Percentiles rank a stretch among this genome's conserved stretches.
Evolutionary conservation across 1,284 basidiomycete genomes (phyloP).

Genomic region (Boletellus sp.): DNA sequence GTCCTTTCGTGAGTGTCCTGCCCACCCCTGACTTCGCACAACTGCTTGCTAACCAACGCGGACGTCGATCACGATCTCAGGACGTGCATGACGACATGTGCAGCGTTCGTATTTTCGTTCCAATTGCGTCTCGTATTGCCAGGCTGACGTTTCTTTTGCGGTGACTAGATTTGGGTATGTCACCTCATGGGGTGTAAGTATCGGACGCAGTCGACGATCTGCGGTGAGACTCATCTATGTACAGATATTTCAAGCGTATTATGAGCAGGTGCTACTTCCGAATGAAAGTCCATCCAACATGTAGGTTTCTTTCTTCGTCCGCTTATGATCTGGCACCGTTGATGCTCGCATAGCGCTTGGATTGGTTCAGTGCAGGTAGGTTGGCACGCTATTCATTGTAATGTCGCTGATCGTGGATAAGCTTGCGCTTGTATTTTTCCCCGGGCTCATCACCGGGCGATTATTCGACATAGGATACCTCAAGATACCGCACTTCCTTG

Average conservation of each 20-base stretch:
- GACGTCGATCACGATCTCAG: constrained; percentile 6
- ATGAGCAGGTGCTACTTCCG: constrained; percentile 31
- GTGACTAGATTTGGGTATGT: constrained; percentile 25
- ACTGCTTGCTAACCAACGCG: background rate
- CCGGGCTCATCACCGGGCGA: constrained; percentile 26
- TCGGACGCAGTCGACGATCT: background rate
- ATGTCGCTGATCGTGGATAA: constrained; percentile 2
- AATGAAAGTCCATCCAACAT: constrained; percentile 30
- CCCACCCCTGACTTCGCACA: background rate
- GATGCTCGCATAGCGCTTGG: constrained; percentile 31
- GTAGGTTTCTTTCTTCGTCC: constrained; percentile 2
- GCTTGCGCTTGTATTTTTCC: constrained; percentile 43
- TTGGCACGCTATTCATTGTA: background rate
- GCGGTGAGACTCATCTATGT: background rate
- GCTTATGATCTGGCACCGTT: background rate
- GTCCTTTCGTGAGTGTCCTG: constrained; percentile 39
- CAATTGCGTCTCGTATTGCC: constrained; percentile 2
- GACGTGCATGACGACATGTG: constrained; percentile 17
- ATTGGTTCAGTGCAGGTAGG: constrained; percentile 37
- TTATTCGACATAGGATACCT: constrained; percentile 31
- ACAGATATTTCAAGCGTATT: constrained; percentile 36
- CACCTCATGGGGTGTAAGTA: constrained; percentile 30
- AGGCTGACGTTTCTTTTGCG: constrained; percentile 1
- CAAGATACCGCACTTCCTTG: constrained; percentile 33
- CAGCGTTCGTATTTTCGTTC: constrained; percentile 10